Percentiles rank a stretch among this genome's conserved stretches.
These are phyloP conservation scores for Pseudoneurospora amorphoporcata DNA, from an alignment of 495 filamentous ascomycete species.

Conservation along the genomic window DNA sequence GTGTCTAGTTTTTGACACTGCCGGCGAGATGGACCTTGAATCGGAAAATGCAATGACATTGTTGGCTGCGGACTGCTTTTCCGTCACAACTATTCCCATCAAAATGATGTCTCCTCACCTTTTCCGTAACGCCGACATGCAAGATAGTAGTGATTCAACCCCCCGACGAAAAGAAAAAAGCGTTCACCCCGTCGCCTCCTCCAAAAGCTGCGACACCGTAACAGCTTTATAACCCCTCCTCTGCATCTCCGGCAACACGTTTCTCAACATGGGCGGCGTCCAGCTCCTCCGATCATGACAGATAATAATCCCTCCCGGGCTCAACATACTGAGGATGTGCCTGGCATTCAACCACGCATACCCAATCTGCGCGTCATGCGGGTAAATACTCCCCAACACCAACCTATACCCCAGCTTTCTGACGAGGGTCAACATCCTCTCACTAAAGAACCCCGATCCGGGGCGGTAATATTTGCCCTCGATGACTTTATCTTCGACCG, in stretches of 20 bases:
- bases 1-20: neutral
- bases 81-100: neutral
- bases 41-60: neutral
- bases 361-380: constrained; percentile 72
- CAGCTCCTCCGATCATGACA: constrained; percentile 74
- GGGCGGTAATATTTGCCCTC: constrained; percentile 57
- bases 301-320: constrained; percentile 66
- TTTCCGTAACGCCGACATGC: neutral
- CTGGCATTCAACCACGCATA: constrained; percentile 59
- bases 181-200: constrained; percentile 16
- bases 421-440: constrained; percentile 50
- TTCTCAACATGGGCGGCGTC: constrained; percentile 64
- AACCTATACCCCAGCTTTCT: constrained; percentile 48
- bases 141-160: neutral
- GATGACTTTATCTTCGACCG: neutral
- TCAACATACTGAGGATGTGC: constrained; percentile 69
- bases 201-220: constrained; percentile 54
- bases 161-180: neutral
- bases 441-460: constrained; percentile 69
- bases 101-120: neutral
- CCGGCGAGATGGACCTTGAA: neutral
- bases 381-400: constrained; percentile 73
- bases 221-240: constrained; percentile 57
- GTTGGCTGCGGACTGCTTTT: neutral
- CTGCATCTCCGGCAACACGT: constrained; percentile 58